Conservation (phyloP, 148 eudicot genomes). For the Rhododendron ferrugineum region DNA sequence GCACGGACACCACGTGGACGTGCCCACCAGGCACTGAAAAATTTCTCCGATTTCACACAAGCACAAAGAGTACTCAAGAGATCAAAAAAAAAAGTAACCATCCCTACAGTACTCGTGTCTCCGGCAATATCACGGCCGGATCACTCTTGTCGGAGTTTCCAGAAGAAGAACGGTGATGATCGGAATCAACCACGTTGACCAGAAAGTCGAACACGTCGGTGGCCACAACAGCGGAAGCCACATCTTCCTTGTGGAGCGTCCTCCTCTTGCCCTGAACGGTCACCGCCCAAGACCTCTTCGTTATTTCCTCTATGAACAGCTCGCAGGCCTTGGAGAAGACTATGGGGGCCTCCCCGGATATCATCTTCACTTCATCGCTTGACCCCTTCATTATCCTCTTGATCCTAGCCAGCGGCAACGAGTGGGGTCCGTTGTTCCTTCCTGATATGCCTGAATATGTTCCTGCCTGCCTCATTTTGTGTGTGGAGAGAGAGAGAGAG, state of each 20-base stretch:
- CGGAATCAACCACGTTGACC: conserved; percentile 19
- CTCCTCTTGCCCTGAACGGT: conserved; percentile 35
- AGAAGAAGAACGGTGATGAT: neutral
- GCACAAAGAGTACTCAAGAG: neutral
- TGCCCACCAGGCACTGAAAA: no score
- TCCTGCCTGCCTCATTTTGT: conserved; percentile 42
- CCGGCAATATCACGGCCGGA: neutral
- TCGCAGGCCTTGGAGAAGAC: conserved; percentile 44
- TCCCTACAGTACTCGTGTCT: neutral
- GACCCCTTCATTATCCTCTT: conserved; percentile 59
- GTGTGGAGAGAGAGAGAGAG: neutral
- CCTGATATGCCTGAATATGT: conserved; percentile 37
- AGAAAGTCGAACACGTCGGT: conserved; percentile 48
- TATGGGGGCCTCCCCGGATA: conserved; percentile 51
- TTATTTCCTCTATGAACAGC: conserved; percentile 40
- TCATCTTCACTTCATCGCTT: conserved; percentile 42
- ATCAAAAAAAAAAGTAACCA: neutral
- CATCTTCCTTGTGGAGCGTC: conserved; percentile 43
- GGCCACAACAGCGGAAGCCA: conserved; percentile 36
- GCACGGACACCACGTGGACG: no score
- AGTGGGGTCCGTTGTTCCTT: conserved; percentile 30
- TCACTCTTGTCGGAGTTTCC: neutral
- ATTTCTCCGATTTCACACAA: neutral
- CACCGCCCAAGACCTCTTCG: conserved; percentile 33
- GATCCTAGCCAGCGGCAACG: conserved; percentile 45